Base-by-base conservation (phyloP, 306 rosid genomes). In the Begonia loranthoides region DNA sequence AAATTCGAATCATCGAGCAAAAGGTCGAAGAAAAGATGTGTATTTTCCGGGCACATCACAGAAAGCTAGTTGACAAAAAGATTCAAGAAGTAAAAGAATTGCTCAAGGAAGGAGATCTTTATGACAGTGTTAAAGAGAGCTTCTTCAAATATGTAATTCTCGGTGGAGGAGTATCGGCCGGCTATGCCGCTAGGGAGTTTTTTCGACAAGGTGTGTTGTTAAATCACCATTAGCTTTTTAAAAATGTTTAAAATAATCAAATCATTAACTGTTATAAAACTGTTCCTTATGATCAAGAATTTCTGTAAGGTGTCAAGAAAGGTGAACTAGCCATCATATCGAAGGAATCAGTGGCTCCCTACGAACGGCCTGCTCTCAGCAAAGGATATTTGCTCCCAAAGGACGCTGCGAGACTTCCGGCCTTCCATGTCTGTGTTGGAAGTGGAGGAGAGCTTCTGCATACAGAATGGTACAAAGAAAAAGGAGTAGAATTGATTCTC, bases 121-220 rank as follows among this genome's bases (percentile, higher is more conserved):
- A 47, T 12, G 13, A 38, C 4, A 46, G 8, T 52, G 36, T 28
- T 28, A 5, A 28, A 28, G 36, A 4, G 36, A 62, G 54, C 16
- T 12, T 4, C 40, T 75, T 70, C 59, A 63, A 59, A 52, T 70
- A 62, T 33, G 41, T 70, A 49, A 75, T 75, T 45, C 56, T 75
- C 36, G 80, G 76, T 12, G 80, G 80, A 3, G 80, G 80, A 45
- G 76, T 75, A 41, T 65, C 80, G 28, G 80, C 76, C 44, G 80
- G 80, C 45, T 75, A 75, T 49, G 76, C 80, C 17, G 80, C 76
- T 9, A 70, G 76, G 63, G 80, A 70, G 65, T 75, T 75, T 34
- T 47, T 46, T 19, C 51, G 22, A 52, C 65, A 49, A 59, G 76
- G 70, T 15, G 34, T 6, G 34, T 28, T 28, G 34, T 3, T 28